Evolutionary conservation across 2,329 filamentous ascomycete genomes (phyloP), one percentile per base, ranked within the genome.

Genomic region (Fusarium sulawesiense): DNA sequence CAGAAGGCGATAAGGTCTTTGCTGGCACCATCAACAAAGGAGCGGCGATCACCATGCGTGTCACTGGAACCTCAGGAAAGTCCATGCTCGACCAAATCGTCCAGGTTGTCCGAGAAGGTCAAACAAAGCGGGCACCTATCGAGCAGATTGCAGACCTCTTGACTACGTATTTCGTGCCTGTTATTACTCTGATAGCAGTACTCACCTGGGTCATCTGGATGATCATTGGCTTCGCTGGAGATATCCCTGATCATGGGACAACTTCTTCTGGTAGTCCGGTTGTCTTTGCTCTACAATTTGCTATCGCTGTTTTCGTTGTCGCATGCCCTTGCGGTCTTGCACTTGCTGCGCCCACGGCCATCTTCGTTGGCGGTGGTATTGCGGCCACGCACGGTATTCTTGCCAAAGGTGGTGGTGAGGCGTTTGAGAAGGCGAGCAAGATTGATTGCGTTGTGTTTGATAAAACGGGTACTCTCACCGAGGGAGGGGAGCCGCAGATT

Each of bases 241-340:
- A 75, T 2, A 81, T 94, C 16, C 88, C 91, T 0, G 77, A 75
- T 1, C 79, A 85, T 41, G 92, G 88, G 73, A 80, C 89, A 14
- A 84, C 87, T 16, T 82, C 84, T 18, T 80, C 83, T 2, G 89
- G 89, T n/a, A 88, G 89, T 12, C 92, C 90, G 88, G 85, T 88
- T 0, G 86, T 90, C 3, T 95, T 93, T 83, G 91, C 92, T 4
- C 85, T 96, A 46, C 90, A 93, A 68, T 96, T 95, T 74, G 92
- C 93, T 18, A 95, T 97, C 73, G 88, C 93, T 9, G 93, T 96
- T 14, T 96, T 97, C 72, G 92, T 97, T 34, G 91, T 97, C 29
- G 93, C 93, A 4, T 97, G 93, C 75, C 93, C 93, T 3, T 97
- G 93, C 75, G 93, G 93, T 4, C 85, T 97, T 16, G 93, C 91